These are phyloP conservation scores for Neurospora tetraspora DNA, from an alignment of 495 filamentous ascomycete genomes.

Conservation along the genomic window DNA sequence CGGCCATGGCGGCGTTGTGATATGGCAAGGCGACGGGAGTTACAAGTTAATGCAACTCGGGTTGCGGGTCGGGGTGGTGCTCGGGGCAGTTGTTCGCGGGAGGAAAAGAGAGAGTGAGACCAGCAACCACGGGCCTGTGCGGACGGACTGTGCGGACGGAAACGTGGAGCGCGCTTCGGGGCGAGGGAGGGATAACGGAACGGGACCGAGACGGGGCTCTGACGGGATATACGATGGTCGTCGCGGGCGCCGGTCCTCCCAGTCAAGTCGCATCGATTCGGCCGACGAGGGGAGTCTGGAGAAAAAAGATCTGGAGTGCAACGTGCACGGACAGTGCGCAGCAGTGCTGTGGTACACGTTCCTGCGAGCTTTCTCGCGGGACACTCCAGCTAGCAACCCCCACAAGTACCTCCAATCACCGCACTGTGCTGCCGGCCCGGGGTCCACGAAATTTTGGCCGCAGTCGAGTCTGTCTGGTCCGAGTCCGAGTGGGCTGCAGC, in stretches of 20 bases:
- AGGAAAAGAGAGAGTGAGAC: not conserved
- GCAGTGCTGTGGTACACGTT: not conserved
- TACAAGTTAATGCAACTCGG: slow-evolving; percentile 4
- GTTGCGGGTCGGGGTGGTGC: not conserved
- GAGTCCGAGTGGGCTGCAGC: not conserved
- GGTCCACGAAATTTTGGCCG: slow-evolving; percentile 10
- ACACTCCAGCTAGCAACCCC: not conserved
- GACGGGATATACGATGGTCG: not conserved
- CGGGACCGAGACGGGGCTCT: not conserved
- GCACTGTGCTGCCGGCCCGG: slow-evolving; percentile 6
- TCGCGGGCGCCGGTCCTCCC: not conserved
- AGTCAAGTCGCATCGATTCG: not conserved
- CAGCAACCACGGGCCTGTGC: not conserved
- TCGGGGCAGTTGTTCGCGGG: not conserved
- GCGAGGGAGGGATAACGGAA: not conserved
- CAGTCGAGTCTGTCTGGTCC: not conserved
- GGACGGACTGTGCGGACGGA: not conserved
- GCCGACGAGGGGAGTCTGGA: not conserved
- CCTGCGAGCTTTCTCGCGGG: not conserved
- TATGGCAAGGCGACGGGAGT: not conserved
- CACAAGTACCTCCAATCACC: not conserved
- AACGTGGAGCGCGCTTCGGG: not conserved
- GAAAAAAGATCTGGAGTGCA: slow-evolving; percentile 22
- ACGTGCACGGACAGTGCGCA: slow-evolving; percentile 12
- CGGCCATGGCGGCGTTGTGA: slow-evolving; percentile 26